Percentiles rank a stretch among this genome's conserved stretches.
These are phyloP conservation scores for Williopsis jadinii DNA, from an alignment of 1,139 yeast species.

Conservation along the genomic window DNA sequence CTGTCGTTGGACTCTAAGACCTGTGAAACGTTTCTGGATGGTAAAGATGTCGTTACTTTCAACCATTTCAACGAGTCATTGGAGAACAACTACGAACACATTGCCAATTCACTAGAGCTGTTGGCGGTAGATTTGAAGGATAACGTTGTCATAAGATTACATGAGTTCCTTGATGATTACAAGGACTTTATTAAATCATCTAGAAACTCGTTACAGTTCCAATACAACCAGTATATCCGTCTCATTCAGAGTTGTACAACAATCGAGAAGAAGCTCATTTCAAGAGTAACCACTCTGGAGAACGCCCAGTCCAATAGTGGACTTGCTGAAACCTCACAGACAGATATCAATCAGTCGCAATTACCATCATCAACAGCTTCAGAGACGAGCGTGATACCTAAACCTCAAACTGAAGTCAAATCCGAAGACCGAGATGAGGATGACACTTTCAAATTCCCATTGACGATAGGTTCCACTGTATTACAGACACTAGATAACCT, in stretches of 20 bases:
- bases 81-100: no score
- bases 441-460: constrained; percentile 20
- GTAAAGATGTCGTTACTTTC: no score
- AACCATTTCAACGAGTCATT: no score
- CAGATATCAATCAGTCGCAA: not conserved
- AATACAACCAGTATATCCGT: constrained; percentile 10
- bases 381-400: not conserved
- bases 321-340: not conserved
- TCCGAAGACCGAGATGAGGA: constrained; percentile 6
- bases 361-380: not conserved
- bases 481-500: constrained; percentile 15
- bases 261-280: constrained; percentile 9
- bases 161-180: constrained; percentile 20
- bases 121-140: constrained; percentile 9
- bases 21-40: no score
- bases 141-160: constrained; percentile 9
- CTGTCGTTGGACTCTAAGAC: constrained; percentile 4
- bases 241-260: constrained; percentile 5
- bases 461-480: constrained; percentile 16
- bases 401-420: not conserved
- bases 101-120: not conserved
- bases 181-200: constrained; percentile 7
- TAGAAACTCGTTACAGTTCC: constrained; percentile 6
- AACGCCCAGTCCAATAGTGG: constrained; percentile 3
- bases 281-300: constrained; percentile 13